phyloP scores from a whole-genome alignment of 2,329 filamentous ascomycete species.

The Ophiostoma sp. region DNA sequence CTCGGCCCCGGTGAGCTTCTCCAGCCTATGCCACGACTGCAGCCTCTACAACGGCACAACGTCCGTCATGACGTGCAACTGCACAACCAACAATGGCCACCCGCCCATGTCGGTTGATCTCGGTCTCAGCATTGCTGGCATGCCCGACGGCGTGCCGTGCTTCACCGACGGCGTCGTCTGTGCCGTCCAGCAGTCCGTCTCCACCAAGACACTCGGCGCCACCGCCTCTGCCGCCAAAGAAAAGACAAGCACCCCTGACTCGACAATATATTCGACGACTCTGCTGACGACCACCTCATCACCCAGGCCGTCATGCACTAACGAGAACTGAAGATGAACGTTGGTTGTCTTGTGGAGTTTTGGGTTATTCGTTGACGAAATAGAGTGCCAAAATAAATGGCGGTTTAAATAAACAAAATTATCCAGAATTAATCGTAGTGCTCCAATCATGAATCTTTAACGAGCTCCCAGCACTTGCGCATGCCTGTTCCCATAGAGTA shows the following conservation, averaged over 20 bases:
- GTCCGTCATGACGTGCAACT: slow-evolving; percentile 21
- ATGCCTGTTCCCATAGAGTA: slow-evolving; percentile 54
- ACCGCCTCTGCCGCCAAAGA: background rate
- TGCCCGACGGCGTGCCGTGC: slow-evolving; percentile 17
- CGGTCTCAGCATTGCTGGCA: slow-evolving; percentile 17
- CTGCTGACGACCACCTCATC: background rate
- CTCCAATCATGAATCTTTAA: slow-evolving; percentile 27
- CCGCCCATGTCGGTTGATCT: slow-evolving; percentile 19
- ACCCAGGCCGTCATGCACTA: background rate
- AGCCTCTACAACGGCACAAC: background rate
- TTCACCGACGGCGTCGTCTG: slow-evolving; percentile 22
- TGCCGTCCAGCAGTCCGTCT: background rate
- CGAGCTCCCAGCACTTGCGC: slow-evolving; percentile 51
- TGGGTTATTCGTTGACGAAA: too few relatives aligned
- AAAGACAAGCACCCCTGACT: background rate
- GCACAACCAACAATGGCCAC: slow-evolving; percentile 14
- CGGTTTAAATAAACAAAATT: background rate
- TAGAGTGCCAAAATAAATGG: background rate
- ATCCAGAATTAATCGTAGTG: background rate
- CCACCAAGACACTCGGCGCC: background rate
- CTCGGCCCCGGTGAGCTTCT: slow-evolving; percentile 18
- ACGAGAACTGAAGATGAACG: background rate
- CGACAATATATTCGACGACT: background rate
- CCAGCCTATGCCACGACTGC: slow-evolving; percentile 19
- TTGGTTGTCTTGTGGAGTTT: too few relatives aligned